Percentiles rank a stretch among this genome's conserved stretches.
phyloP scores from a whole-genome alignment of 345 rosid species.

The Eucalyptus grandis region DNA sequence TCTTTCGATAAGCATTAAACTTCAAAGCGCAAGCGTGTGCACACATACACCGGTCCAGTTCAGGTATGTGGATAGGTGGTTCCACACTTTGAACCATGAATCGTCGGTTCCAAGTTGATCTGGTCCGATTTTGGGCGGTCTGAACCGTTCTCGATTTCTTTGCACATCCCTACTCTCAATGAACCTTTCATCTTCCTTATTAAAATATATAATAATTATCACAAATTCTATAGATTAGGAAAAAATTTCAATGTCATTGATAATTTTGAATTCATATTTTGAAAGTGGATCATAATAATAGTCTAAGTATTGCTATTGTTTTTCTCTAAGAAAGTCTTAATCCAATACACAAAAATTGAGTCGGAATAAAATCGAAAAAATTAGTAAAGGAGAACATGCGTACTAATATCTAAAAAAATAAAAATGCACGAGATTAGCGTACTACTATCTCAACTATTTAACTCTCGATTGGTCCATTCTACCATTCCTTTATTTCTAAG shows the following conservation, averaged over 20 bases:
- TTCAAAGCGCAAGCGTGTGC: fast-evolving
- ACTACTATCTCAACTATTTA: not conserved
- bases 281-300: not conserved
- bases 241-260: not conserved
- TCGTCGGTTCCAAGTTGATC: fast-evolving
- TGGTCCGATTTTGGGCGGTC: fast-evolving
- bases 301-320: not conserved
- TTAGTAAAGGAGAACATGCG: not conserved
- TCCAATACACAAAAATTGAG: not conserved
- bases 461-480: fast-evolving
- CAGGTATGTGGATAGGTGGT: no score
- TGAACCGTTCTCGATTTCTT: no score
- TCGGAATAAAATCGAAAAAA: not conserved
- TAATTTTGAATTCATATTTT: not conserved
- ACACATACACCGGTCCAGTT: fast-evolving
- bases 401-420: not conserved
- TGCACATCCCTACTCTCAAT: not conserved
- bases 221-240: not conserved
- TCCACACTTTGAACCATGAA: no score
- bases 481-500: not conserved
- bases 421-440: not conserved
- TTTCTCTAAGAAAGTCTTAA: not conserved
- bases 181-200: not conserved
- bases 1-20: no score
- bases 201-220: not conserved